phyloP scores from a whole-genome alignment of 495 filamentous ascomycete species.

The Penicillium robsamsonii region DNA sequence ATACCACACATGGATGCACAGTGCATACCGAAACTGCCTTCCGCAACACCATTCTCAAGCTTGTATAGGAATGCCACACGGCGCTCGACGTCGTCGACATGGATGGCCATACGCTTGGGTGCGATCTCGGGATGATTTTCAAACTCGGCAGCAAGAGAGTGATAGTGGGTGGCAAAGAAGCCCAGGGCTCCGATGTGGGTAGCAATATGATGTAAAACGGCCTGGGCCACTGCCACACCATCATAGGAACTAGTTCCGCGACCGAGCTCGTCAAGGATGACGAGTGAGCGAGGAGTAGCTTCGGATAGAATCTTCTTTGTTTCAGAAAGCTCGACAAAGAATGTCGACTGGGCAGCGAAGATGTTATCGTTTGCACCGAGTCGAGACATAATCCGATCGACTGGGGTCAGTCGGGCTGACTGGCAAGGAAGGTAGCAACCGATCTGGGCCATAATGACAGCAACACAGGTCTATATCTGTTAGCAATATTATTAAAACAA shows the following conservation, averaged over 20 bases:
- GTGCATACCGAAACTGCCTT: constrained; percentile 99
- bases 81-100: constrained; percentile 81
- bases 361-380: constrained; percentile 99
- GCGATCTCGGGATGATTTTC: constrained; percentile 81
- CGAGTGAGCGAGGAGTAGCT: constrained; percentile 89
- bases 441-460: constrained; percentile 98
- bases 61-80: constrained; percentile 94
- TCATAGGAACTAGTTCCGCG: constrained; percentile 94
- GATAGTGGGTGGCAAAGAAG: constrained; percentile 99
- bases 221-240: constrained; percentile 93
- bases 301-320: constrained; percentile 98
- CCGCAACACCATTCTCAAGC: constrained; percentile 90
- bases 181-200: constrained; percentile 90
- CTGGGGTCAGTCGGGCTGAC: constrained; percentile 82
- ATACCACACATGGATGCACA: constrained; percentile 99
- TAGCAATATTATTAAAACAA: constrained; percentile 8
- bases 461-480: constrained; percentile 72
- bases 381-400: constrained; percentile 98
- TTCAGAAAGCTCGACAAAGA: constrained; percentile 97
- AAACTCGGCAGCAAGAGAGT: constrained; percentile 89
- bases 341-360: constrained; percentile 95
- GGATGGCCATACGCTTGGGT: constrained; percentile 86
- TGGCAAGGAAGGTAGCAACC: constrained; percentile 87
- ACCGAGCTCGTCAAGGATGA: constrained; percentile 96
- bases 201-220: constrained; percentile 91